Percentiles rank a stretch among this genome's conserved stretches.
These are phyloP conservation scores for Aspergillus ibericus DNA, from an alignment of 2,329 filamentous ascomycete genomes.

Conservation along the genomic window DNA sequence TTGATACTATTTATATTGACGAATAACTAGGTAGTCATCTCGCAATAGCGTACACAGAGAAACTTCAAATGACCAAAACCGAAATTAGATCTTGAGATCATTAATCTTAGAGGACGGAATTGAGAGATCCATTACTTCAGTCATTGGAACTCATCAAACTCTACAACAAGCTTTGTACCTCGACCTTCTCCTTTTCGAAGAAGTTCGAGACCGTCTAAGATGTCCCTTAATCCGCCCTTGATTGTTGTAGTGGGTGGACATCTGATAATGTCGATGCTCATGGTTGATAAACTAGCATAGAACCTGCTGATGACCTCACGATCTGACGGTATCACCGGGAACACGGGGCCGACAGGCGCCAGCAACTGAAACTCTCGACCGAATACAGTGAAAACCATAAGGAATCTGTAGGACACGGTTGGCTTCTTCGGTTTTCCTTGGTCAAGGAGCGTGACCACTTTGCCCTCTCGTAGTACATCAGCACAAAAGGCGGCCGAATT, in stretches of 20 bases:
- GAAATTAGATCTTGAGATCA: too few relatives aligned
- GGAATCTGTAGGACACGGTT: neutral
- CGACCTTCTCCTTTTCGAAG: neutral
- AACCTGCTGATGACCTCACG: neutral
- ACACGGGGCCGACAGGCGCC: constrained; percentile 1
- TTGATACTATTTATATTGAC: too few relatives aligned
- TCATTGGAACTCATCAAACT: neutral
- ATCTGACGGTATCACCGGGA: neutral
- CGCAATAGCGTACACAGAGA: too few relatives aligned
- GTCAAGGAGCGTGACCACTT: neutral
- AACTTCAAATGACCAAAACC: too few relatives aligned
- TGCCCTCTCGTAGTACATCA: neutral
- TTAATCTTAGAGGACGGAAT: too few relatives aligned
- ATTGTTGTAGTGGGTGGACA: neutral
- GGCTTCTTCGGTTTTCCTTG: neutral
- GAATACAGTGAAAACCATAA: constrained; percentile 2
- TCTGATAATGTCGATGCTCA: neutral
- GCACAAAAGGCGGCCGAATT: neutral
- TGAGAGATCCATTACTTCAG: too few relatives aligned
- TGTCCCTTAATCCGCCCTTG: neutral
- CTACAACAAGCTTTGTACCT: neutral
- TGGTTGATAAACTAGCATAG: neutral
- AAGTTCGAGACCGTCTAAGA: neutral
- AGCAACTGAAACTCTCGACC: neutral
- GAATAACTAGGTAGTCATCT: too few relatives aligned